Base-by-base conservation (phyloP, 805 yeast species). In the Ogataea methanolica region DNA sequence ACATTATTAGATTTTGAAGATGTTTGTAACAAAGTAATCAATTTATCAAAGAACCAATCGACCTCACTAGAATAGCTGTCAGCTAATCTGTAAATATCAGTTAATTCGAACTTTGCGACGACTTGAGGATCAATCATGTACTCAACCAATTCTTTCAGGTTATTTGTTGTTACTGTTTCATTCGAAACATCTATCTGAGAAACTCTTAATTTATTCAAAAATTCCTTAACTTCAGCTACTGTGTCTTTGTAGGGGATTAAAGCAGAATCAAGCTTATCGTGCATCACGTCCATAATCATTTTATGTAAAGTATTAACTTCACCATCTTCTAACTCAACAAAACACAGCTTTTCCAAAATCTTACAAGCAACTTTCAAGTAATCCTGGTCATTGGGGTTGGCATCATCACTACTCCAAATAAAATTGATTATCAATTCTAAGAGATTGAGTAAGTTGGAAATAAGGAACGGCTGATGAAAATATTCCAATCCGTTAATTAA, bases 401-500 rank as follows among this genome's bases (percentile, higher is more conserved):
- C 34, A 6, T 44, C 46, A 31, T 49, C 49, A 33, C 45, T 46
- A 2, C 43, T 7, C 62, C 65, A 56, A 17, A 55, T 44, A 35
- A 45, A 42, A 26, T 49, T 48, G 9, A 56, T 47, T 22, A 63
- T 19, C n/a, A 45, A 52, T 35, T 54, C 52, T 21, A 61, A 40
- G 2, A 82, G 75, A n/a, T 79, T 77, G 6, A 78, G 67, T 33
- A 82, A 59, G 12, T 83, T 76, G 7, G 77, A 70, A 1, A 86
- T 71, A 53, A 92, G 70, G 52, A 88, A 86, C 2, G 88, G 85
- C 58, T 91, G 96, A 40, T 86, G 71, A 55, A 92, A 85, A 58
- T 91, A 89, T 58, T 91, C 97, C 34, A 92, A 70, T 0, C 97
- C 97, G 47, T 86, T 87, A 42, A 74, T 75, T 37, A 89, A 70